These are phyloP conservation scores for Rhynchospora breviuscula DNA, from an alignment of 176 grass and related monocot species.

Conservation along the genomic window DNA sequence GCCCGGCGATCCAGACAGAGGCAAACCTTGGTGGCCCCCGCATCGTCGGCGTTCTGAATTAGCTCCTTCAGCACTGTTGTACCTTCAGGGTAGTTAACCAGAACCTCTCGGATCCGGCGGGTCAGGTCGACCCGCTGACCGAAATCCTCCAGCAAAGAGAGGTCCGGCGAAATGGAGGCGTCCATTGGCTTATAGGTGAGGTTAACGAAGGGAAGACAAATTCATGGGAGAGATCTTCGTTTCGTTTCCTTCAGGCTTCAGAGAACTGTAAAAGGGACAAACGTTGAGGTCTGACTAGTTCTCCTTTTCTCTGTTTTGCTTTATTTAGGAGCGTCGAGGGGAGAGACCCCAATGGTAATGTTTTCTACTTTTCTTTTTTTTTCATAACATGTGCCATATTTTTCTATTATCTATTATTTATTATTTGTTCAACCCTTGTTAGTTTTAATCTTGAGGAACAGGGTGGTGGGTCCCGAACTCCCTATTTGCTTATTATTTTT, in stretches of 20 bases:
- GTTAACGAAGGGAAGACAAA: neutral
- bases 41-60: conserved; percentile 90
- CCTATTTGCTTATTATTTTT: too few species aligned
- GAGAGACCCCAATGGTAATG: neutral
- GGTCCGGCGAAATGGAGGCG: conserved; percentile 17
- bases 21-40: conserved; percentile 64
- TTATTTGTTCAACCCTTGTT: too few species aligned
- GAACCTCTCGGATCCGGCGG: conserved; percentile 86
- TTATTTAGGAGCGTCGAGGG: neutral
- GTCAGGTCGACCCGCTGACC: conserved; percentile 87
- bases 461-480: too few species aligned
- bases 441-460: too few species aligned
- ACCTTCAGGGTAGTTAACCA: conserved; percentile 87
- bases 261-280: neutral
- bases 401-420: too few species aligned
- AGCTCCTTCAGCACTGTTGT: conserved; percentile 89
- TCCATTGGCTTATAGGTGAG: conserved; percentile 37
- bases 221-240: neutral
- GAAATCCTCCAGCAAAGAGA: conserved; percentile 75
- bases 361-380: too few species aligned
- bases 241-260: neutral
- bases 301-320: neutral
- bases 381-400: too few species aligned
- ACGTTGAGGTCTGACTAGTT: neutral
- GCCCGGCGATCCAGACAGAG: conserved; percentile 87